phyloP scores from a whole-genome alignment of 139 green algal species.

The Choricystis sp. region DNA sequence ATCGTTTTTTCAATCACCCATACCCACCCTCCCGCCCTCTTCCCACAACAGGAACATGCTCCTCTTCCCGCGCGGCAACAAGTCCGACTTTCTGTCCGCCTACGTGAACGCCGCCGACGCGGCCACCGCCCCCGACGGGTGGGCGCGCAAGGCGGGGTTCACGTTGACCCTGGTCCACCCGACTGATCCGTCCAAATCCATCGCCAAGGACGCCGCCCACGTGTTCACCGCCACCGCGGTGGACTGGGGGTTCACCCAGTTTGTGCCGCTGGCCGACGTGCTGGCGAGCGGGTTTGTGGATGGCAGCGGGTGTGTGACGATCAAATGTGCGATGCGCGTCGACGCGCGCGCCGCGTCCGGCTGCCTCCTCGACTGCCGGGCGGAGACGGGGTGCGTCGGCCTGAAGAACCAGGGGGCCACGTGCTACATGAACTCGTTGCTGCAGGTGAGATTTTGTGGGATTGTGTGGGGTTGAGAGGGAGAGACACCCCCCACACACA shows the following conservation, averaged over 20 bases:
- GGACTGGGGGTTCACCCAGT: slow-evolving; percentile 82
- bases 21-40: neutral
- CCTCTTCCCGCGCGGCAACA: slow-evolving; percentile 39
- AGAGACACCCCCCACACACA: neutral
- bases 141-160: slow-evolving; percentile 57
- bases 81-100: slow-evolving; percentile 24
- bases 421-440: slow-evolving; percentile 98
- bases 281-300: slow-evolving; percentile 50
- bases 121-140: slow-evolving; percentile 22
- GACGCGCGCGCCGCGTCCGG: slow-evolving; percentile 28
- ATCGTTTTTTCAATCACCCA: neutral
- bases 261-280: slow-evolving; percentile 47
- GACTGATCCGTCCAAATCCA: slow-evolving; percentile 15
- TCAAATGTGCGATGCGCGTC: slow-evolving; percentile 19
- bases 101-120: slow-evolving; percentile 60
- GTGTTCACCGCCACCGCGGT: slow-evolving; percentile 39
- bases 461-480: slow-evolving; percentile 1
- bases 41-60: slow-evolving; percentile 48
- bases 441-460: too few relatives aligned
- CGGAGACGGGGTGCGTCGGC: slow-evolving; percentile 83
- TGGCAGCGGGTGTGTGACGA: slow-evolving; percentile 38
- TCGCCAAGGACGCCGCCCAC: slow-evolving; percentile 57
- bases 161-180: slow-evolving; percentile 62
- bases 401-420: slow-evolving; percentile 96
- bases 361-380: slow-evolving; percentile 57